These are phyloP conservation scores for Tremellales sp. DNA, from an alignment of 1,284 basidiomycete species.

Conservation along the genomic window DNA sequence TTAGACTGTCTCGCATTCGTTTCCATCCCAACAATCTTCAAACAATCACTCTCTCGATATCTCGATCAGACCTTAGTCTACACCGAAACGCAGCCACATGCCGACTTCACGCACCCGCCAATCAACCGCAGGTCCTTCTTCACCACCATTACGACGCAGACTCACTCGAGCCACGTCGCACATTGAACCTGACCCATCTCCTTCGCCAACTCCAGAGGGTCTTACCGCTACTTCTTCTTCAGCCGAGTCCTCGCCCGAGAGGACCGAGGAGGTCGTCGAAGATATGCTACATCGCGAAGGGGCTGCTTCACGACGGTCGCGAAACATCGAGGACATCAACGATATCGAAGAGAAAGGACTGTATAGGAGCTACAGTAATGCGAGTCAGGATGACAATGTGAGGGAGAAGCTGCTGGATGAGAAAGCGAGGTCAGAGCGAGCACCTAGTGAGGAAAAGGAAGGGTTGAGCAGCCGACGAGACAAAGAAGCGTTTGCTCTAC, in stretches of 20 bases:
- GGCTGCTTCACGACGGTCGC: conserved; percentile 11
- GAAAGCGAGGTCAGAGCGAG: conserved; percentile 22
- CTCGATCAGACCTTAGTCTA: no score
- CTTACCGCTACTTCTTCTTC: background rate
- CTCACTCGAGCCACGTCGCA: background rate
- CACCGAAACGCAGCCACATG: no score
- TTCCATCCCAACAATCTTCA: no score
- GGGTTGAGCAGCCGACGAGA: conserved; percentile 53
- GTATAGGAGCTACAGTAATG: conserved; percentile 13
- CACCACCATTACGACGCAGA: background rate
- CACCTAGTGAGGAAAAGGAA: conserved; percentile 15
- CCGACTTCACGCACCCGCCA: conserved; percentile 3
- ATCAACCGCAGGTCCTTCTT: background rate
- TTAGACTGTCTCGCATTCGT: no score
- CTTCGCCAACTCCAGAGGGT: background rate
- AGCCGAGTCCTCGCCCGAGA: background rate
- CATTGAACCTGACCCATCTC: conserved; percentile 2
- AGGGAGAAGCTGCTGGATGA: conserved; percentile 21
- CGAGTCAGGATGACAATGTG: conserved; percentile 3
- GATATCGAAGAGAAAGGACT: conserved; percentile 43
- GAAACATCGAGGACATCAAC: conserved; percentile 37
- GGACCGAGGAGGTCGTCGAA: background rate
- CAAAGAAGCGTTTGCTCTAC: conserved; percentile 75
- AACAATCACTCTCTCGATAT: no score
- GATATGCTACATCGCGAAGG: conserved; percentile 20